These are phyloP conservation scores for Ophiostoma tasmaniense DNA, from an alignment of 2,329 filamentous ascomycete genomes.

Conservation along the genomic window DNA sequence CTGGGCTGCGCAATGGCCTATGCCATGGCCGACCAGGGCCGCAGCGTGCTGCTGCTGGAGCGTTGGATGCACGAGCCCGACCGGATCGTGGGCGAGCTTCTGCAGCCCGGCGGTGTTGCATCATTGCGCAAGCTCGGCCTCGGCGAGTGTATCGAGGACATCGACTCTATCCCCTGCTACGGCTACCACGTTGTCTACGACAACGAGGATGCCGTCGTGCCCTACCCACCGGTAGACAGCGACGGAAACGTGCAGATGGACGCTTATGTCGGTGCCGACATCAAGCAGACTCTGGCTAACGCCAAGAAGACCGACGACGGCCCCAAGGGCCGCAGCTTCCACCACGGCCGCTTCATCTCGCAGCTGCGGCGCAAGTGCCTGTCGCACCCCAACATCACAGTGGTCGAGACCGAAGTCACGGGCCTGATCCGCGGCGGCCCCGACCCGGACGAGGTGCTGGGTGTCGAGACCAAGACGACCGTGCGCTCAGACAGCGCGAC, in stretches of 20 bases:
- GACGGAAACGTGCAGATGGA: slow-evolving; percentile 32
- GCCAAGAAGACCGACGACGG: slow-evolving; percentile 15
- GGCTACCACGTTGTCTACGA: slow-evolving; percentile 87
- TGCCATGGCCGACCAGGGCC: slow-evolving; percentile 77
- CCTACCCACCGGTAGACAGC: slow-evolving; percentile 61
- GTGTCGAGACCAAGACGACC: slow-evolving; percentile 65
- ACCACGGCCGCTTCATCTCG: slow-evolving; percentile 89
- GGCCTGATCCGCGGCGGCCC: slow-evolving; percentile 63
- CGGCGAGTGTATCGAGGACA: slow-evolving; percentile 72
- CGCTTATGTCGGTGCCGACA: slow-evolving; percentile 4
- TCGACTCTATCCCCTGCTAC: slow-evolving; percentile 73
- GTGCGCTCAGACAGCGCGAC: slow-evolving; percentile 35
- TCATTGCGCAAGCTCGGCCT: slow-evolving; percentile 76
- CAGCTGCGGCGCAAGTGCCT: slow-evolving; percentile 69
- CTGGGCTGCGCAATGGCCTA: slow-evolving; percentile 81
- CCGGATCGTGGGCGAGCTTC: slow-evolving; percentile 87
- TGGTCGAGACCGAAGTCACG: slow-evolving; percentile 82
- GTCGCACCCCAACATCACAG: slow-evolving; percentile 71
- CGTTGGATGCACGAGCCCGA: slow-evolving; percentile 84
- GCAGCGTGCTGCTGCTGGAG: slow-evolving; percentile 85
- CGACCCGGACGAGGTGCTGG: slow-evolving; percentile 62
- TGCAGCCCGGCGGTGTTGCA: slow-evolving; percentile 84
- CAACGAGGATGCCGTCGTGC: slow-evolving; percentile 61
- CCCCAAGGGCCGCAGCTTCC: slow-evolving; percentile 73
- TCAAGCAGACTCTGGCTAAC: neutral